Evolutionary conservation across 805 yeast species (phyloP).

Genomic region (Pichia exigua): DNA sequence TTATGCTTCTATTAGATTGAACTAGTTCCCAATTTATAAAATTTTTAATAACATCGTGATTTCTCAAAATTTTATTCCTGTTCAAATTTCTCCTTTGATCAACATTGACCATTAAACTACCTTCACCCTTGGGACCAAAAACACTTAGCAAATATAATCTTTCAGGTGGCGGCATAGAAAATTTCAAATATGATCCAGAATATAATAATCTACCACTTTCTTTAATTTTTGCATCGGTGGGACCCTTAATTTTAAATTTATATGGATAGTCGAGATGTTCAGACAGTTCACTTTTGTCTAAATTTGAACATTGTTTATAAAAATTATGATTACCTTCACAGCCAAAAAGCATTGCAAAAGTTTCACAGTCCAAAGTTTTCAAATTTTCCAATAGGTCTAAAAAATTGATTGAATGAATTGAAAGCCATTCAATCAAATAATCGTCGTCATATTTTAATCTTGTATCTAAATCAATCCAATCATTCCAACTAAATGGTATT

Average conservation of each 20-base stretch:
- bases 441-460: slow-evolving; percentile 17
- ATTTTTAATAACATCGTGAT: slow-evolving; percentile 10
- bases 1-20: slow-evolving; percentile 1
- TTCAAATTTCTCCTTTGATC: slow-evolving; percentile 10
- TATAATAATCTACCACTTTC: slow-evolving; percentile 26
- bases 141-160: slow-evolving; percentile 17
- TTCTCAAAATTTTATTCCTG: slow-evolving; percentile 10
- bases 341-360: slow-evolving; percentile 14
- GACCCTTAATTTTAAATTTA: slow-evolving; percentile 20
- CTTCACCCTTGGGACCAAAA: slow-evolving; percentile 5
- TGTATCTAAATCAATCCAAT: slow-evolving; percentile 24
- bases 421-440: slow-evolving; percentile 14
- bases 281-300: slow-evolving; percentile 1
- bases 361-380: slow-evolving; percentile 2
- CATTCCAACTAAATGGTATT: slow-evolving; percentile 26
- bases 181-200: slow-evolving; percentile 30
- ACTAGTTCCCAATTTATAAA: slow-evolving; percentile 15
- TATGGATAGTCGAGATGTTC: slow-evolving; percentile 11
- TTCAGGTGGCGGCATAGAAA: slow-evolving; percentile 27
- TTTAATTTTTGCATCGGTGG: slow-evolving; percentile 20
- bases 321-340: slow-evolving; percentile 18
- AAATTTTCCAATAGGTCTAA: slow-evolving; percentile 4
- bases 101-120: slow-evolving; percentile 20
- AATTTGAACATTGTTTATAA: slow-evolving; percentile 1
- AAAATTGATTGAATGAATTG: slow-evolving; percentile 8